These are phyloP conservation scores for Diaporthe destruens DNA, from an alignment of 2,329 filamentous ascomycete species.

Conservation along the genomic window DNA sequence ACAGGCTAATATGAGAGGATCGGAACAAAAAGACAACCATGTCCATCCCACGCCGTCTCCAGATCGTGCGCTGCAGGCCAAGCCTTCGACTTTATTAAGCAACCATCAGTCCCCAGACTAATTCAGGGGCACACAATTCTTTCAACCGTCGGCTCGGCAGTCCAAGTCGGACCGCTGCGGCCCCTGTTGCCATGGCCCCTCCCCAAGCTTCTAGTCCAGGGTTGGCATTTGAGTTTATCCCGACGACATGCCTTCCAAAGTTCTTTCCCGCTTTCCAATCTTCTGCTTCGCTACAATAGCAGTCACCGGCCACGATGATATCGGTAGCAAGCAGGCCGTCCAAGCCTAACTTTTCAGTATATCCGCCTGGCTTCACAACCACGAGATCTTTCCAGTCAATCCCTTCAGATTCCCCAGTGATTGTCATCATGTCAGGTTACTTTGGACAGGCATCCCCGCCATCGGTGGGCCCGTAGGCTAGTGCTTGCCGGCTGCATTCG, in stretches of 20 bases:
- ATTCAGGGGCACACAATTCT: conserved; percentile 13
- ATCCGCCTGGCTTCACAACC: background rate
- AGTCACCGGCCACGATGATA: too few species aligned
- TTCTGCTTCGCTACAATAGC: background rate
- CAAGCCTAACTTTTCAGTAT: accelerated
- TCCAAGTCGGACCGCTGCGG: conserved; percentile 32
- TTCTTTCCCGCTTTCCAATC: background rate
- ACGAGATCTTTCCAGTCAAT: background rate
- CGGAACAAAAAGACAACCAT: background rate
- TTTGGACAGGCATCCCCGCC: background rate
- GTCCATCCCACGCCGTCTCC: background rate
- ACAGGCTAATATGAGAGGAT: background rate
- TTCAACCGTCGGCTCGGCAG: conserved; percentile 31
- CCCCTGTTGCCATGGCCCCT: conserved; percentile 13
- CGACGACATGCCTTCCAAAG: background rate
- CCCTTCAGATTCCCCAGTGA: background rate
- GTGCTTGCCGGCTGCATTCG: conserved; percentile 10
- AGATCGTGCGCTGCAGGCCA: conserved; percentile 6
- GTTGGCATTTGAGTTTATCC: conserved; percentile 29
- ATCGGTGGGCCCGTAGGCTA: background rate
- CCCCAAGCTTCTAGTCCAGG: conserved; percentile 4
- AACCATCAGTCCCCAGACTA: conserved; percentile 23
- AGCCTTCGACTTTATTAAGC: conserved; percentile 17
- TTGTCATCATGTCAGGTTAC: conserved; percentile 1
- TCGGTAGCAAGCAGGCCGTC: background rate